phyloP scores from a whole-genome alignment of 2,329 filamentous ascomycete species.

The Claviceps purpurea region DNA sequence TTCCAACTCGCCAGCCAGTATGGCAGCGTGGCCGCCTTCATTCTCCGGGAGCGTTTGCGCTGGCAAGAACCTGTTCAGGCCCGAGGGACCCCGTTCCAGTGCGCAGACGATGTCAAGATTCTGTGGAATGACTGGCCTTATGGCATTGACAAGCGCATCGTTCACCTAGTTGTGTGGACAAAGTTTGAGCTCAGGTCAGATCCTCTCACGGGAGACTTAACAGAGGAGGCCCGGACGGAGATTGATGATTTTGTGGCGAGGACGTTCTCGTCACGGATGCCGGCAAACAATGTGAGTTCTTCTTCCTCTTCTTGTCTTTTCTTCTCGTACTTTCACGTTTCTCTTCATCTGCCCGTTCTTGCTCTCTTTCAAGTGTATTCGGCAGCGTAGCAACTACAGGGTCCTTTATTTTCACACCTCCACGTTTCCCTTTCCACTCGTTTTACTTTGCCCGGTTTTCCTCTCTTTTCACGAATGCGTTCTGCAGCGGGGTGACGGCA shows the following conservation, averaged over 20 bases:
- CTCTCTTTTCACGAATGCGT: background rate
- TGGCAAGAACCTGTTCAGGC: constrained; percentile 43
- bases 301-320: no score
- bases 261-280: constrained; percentile 46
- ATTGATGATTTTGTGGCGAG: constrained; percentile 59
- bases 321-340: background rate
- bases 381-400: no score
- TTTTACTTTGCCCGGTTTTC: background rate
- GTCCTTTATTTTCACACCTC: background rate
- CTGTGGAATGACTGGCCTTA: constrained; percentile 93
- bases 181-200: constrained; percentile 73
- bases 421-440: background rate
- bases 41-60: constrained; percentile 53
- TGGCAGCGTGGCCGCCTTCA: constrained; percentile 67
- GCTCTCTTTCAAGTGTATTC: no score
- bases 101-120: constrained; percentile 51
- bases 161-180: constrained; percentile 85
- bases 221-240: constrained; percentile 42
- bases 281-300: constrained; percentile 38
- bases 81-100: constrained; percentile 27
- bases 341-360: background rate
- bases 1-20: constrained; percentile 49
- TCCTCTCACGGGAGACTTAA: constrained; percentile 49
- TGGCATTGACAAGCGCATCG: constrained; percentile 61
- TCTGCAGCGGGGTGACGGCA: background rate